Evolutionary conservation across 768 basidiomycete species (phyloP).

Genomic region (Kwoniella bestiolae): DNA sequence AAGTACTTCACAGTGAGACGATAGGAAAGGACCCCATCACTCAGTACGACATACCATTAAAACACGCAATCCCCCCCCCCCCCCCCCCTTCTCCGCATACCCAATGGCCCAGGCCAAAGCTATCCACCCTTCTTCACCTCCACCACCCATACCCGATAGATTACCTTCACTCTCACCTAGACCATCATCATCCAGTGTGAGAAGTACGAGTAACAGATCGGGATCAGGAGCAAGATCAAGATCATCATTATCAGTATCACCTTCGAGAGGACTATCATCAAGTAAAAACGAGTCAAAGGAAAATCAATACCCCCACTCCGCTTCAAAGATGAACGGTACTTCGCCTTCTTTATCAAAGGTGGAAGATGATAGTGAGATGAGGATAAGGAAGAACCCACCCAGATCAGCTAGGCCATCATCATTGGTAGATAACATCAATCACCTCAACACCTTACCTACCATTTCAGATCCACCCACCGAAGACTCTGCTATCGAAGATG

Average conservation of each 20-base stretch:
- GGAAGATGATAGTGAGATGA: slow-evolving; percentile 25
- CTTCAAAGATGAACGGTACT: slow-evolving; percentile 8
- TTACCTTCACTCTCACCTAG: slow-evolving; percentile 9
- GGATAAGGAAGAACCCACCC: slow-evolving; percentile 25
- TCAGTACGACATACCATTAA: not conserved
- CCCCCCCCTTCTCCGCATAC: too few relatives aligned
- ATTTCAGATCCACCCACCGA: slow-evolving; percentile 36
- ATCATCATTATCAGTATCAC: slow-evolving; percentile 25
- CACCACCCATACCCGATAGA: slow-evolving; percentile 6
- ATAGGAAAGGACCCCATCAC: too few relatives aligned
- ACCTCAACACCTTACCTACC: slow-evolving; percentile 40
- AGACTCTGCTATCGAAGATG: not conserved
- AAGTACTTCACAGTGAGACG: too few relatives aligned
- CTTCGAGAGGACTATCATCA: slow-evolving; percentile 14
- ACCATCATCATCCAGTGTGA: slow-evolving; percentile 6
- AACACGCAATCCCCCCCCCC: not conserved
- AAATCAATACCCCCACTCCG: slow-evolving; percentile 17
- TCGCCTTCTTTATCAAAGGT: slow-evolving; percentile 5
- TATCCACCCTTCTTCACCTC: slow-evolving; percentile 16
- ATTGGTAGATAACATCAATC: slow-evolving; percentile 19
- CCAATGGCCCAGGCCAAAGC: slow-evolving; percentile 30
- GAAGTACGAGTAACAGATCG: not conserved
- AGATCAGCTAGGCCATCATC: slow-evolving; percentile 20
- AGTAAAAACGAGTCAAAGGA: slow-evolving; percentile 24
- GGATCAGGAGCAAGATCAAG: slow-evolving; percentile 15